Conservation (phyloP, 495 filamentous ascomycete species). For the Trichoderma erinaceum region DNA sequence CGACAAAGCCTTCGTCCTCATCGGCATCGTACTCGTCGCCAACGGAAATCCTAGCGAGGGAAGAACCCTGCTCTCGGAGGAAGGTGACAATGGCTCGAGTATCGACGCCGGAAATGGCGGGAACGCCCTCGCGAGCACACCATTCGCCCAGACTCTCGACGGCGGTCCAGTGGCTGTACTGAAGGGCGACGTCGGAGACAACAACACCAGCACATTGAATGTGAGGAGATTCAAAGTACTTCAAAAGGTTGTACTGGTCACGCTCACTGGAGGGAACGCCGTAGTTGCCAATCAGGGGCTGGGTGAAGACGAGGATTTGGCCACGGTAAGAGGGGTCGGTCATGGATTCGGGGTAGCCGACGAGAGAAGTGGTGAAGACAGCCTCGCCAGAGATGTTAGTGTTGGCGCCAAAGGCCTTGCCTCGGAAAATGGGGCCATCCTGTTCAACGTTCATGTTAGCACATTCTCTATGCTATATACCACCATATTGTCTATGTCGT, state of each 20-base stretch:
- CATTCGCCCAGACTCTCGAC: slow-evolving; percentile 88
- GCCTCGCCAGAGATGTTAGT: slow-evolving; percentile 90
- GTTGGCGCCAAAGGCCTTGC: slow-evolving; percentile 87
- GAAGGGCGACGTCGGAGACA: slow-evolving; percentile 84
- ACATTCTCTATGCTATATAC: background rate
- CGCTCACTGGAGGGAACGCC: slow-evolving; percentile 76
- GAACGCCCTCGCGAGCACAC: slow-evolving; percentile 93
- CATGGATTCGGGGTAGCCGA: slow-evolving; percentile 96
- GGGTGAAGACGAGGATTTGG: slow-evolving; percentile 96
- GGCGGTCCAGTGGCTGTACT: slow-evolving; percentile 98
- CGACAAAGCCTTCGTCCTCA: slow-evolving; percentile 92
- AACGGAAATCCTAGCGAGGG: slow-evolving; percentile 88
- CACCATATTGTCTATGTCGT: background rate
- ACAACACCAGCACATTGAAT: slow-evolving; percentile 95
- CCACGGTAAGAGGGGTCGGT: slow-evolving; percentile 98
- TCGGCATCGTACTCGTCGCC: slow-evolving; percentile 98
- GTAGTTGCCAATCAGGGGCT: slow-evolving; percentile 98
- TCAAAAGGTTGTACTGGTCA: slow-evolving; percentile 71
- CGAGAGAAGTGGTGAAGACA: slow-evolving; percentile 88
- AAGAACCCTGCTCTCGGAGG: slow-evolving; percentile 92
- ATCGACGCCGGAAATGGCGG: slow-evolving; percentile 93
- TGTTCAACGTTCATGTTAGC: slow-evolving; percentile 22
- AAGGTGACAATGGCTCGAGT: slow-evolving; percentile 94
- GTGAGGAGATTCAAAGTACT: slow-evolving; percentile 93
- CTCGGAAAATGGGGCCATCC: slow-evolving; percentile 89